Evolutionary conservation across 352 stramenopile species (phyloP).

Genomic region (Globisporangium iwayamae): DNA sequence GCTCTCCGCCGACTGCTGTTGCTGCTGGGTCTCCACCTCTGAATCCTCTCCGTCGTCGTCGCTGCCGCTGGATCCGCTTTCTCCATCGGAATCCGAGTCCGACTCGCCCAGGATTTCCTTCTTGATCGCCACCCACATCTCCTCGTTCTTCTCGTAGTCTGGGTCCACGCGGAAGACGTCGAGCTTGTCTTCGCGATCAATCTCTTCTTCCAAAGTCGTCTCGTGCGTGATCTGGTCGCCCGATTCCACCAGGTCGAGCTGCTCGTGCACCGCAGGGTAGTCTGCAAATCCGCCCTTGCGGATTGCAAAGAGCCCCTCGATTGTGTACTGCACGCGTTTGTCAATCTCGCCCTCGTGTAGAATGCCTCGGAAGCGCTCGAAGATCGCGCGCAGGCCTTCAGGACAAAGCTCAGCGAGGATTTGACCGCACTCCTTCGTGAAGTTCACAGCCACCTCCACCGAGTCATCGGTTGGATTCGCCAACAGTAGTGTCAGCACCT

Average conservation of each 20-base stretch:
- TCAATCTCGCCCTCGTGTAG: conserved; percentile 97
- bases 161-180: conserved; percentile 95
- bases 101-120: conserved; percentile 96
- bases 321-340: conserved; percentile 98
- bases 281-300: conserved; percentile 94
- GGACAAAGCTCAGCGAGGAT: conserved; percentile 82
- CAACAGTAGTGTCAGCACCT: conserved; percentile 96
- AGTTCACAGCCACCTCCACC: conserved; percentile 97
- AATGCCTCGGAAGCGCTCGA: conserved; percentile 96
- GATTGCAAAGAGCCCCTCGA: conserved; percentile 97
- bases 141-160: conserved; percentile 96
- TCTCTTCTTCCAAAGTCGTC: conserved; percentile 94
- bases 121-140: conserved; percentile 95
- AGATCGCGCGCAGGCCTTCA: conserved; percentile 93
- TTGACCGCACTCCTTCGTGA: conserved; percentile 95
- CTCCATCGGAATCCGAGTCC: conserved; percentile 74
- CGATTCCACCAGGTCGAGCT: conserved; percentile 97
- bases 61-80: conserved; percentile 35
- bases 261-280: conserved; percentile 91
- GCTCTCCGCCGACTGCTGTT: conserved; percentile 19
- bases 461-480: conserved; percentile 97
- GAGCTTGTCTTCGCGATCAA: conserved; percentile 95
- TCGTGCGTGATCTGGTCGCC: conserved; percentile 99
- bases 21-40: conserved; percentile 10
- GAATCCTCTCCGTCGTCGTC: conserved; percentile 57